Evolutionary conservation across 192 early-diverging fungal genomes (phyloP), one percentile per base, ranked within the genome.

Genomic region (Backusella sp.): DNA sequence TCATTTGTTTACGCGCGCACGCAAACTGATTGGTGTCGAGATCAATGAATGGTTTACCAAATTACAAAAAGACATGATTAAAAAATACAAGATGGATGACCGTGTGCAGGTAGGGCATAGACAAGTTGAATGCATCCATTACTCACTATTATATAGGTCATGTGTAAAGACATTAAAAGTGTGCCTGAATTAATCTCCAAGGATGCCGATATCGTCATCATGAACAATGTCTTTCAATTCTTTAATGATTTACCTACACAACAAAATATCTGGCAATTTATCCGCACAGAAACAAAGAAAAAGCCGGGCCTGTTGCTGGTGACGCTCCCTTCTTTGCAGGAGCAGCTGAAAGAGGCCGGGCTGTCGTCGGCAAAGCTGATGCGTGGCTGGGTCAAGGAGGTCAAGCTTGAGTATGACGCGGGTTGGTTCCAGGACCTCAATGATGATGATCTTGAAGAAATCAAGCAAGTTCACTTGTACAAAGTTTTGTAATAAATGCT

Each of bases 141-240:
- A 32, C 3, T 32, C 11, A 41, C 39, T 0, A 41, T 41, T 9
- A 32, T 3, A 41, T 69, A 86, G 82, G 68, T 90, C n/a, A 73
- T 89, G 19, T 82, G 81, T 30, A 84, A 84, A 28, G 87, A 89
- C 73, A 70, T 90, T 11, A 73, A 84, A 70, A 79, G 75, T 6
- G 73, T 82, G 0, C 82, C 80, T 21, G 62, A 78, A 32, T 46
- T 88, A 19, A 23, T 90, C 7, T 73, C 66, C n/a, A 76, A 84
- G 15, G 49, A 77, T 12, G 83, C 89, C 14, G 88, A 88, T 65
- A 78, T 90, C 15, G 75, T 90, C 11, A 79, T 90, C 35, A 87
- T 90, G 86, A 87, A 90, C 79, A 90, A 90, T 44, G 89, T 88
- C 1, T 90, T 90, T 76, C 86, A 90, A 62, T 90, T 87, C 79